Evolutionary conservation across 768 basidiomycete species (phyloP), one percentile per base, ranked within the genome.

Genomic region (Chiua virens): DNA sequence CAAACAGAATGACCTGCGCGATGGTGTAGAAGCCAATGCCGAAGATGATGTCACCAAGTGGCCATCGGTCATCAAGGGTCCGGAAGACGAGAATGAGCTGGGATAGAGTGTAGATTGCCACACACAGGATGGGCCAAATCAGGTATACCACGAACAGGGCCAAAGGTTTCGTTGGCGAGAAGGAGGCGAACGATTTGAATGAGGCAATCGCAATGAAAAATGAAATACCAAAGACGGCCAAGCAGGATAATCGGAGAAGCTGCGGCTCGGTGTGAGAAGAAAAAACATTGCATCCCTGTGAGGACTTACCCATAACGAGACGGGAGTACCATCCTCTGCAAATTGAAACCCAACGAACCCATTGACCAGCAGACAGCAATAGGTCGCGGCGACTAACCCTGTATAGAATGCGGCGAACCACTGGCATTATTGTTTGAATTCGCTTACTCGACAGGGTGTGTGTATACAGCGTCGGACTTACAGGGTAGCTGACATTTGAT

Each of bases 301-400:
- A 50, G 40, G 50, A 58, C 67, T 47, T 55, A 77, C 91, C 97
- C 97, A 99, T 63, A 99, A 82, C 43, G 92, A 95, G 53, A 92
- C 72, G 4, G 97, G 93, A 20, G 97, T 99, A 40, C 97, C 97
- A 63, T 99, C 97, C 74, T 99, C 97, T 50, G 93, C 93, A 67
- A 97, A 95, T 71, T 98, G 95, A 79, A 99, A 98, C 1, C 97
- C 97, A 47, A 99, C 93, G 66, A 99, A 98, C 9, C 93, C 97
- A 61, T 99, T 99, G 67, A 98, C 85, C 56, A 99, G 79, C 39
- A 99, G 75, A 71, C 92, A 94, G 66, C 86, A 87, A 68, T 93
- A 98, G 6, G 88, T 79, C n/a, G 94, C 86, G n/a, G 88, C 89
- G 18, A 97, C 79, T 20, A 98, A 74, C 28, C 94, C 96, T 15